Base-by-base conservation (phyloP, 2,329 filamentous ascomycete genomes). In the Epichloe festucae region DNA sequence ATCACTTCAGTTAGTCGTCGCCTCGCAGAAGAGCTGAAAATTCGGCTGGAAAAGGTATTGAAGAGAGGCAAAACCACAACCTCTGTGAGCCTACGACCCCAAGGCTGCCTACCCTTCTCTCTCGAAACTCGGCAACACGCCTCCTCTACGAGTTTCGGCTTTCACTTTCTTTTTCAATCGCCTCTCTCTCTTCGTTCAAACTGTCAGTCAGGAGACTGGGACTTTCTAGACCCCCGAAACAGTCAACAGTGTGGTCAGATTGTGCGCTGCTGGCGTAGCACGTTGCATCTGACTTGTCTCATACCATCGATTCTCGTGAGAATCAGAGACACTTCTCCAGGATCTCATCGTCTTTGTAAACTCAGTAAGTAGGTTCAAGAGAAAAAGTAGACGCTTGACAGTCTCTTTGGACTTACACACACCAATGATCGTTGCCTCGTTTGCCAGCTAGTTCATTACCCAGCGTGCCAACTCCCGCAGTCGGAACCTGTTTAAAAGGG, bases 361-460 rank as follows among this genome's bases (percentile, higher is more conserved):
- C 6, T 48, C 10, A 40, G 49, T 52, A 48, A 44, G 50, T 52
- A 17, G 34, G 7, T 31, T 36, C 34, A 14, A 17, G 34, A 11
- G 27, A 8, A 40, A 7, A 8, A 5, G 12, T 7, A 23, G 15
- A 14, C 21, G 8, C 34, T 14, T 23, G 14, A n/a, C 21, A 12
- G 43, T 34, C 31, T 46, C n/a, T 34, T 48, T 34, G 19, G 38
- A 40, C 51, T 50, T 42, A 48, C 51, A 52, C 42, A 12, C 35
- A 17, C 40, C 4, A 49, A 49, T 45, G 31, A 38, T 31, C n/a
- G 27, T 31, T 31, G 27, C 8, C 27, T 31, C 27, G 34, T 21
- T 41, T 34, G 14, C 44, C 31, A 47, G 42, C 31, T 41, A 39
- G 34, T 21, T 39, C 11, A 5, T 27, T 10, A 17, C 40, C 5